Evolutionary conservation across 352 stramenopile genomes (phyloP).

Genomic region (Phytophthora vignae): DNA sequence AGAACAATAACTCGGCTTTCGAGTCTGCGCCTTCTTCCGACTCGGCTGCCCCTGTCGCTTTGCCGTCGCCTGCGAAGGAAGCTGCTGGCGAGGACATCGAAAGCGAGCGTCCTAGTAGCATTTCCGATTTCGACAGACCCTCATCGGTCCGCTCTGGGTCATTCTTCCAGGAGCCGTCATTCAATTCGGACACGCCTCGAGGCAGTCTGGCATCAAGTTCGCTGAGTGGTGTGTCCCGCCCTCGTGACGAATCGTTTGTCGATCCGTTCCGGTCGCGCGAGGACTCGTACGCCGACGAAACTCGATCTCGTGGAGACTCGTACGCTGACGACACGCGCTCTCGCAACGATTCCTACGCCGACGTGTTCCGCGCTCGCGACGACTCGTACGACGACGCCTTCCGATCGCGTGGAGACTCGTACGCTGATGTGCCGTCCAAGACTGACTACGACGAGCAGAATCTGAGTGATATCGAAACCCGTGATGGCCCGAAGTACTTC

Average conservation of each 20-base stretch:
- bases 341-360: slow-evolving; percentile 34
- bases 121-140: slow-evolving; percentile 42
- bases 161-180: slow-evolving; percentile 44
- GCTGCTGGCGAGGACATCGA: slow-evolving; percentile 11
- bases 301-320: slow-evolving; percentile 32
- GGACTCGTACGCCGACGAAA: slow-evolving; percentile 40
- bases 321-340: slow-evolving; percentile 33
- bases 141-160: slow-evolving; percentile 40
- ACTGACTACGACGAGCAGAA: slow-evolving; percentile 37
- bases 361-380: slow-evolving; percentile 32
- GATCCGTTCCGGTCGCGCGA: slow-evolving; percentile 31
- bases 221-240: slow-evolving; percentile 27
- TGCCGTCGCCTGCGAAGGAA: slow-evolving; percentile 3
- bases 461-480: slow-evolving; percentile 33
- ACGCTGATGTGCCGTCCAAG: slow-evolving; percentile 42
- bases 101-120: slow-evolving; percentile 31
- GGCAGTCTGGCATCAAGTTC: slow-evolving; percentile 44
- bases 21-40: slow-evolving; percentile 11
- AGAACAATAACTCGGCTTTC: slow-evolving; percentile 14
- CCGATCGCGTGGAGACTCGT: slow-evolving; percentile 32
- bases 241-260: slow-evolving; percentile 22
- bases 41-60: background rate
- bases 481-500: slow-evolving; percentile 48
- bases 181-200: slow-evolving; percentile 46
- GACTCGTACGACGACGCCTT: slow-evolving; percentile 41